Percentiles rank a stretch among this genome's conserved stretches.
Conservation (phyloP, 768 basidiomycete genomes). For the Sporobolomyces pararoseus region DNA sequence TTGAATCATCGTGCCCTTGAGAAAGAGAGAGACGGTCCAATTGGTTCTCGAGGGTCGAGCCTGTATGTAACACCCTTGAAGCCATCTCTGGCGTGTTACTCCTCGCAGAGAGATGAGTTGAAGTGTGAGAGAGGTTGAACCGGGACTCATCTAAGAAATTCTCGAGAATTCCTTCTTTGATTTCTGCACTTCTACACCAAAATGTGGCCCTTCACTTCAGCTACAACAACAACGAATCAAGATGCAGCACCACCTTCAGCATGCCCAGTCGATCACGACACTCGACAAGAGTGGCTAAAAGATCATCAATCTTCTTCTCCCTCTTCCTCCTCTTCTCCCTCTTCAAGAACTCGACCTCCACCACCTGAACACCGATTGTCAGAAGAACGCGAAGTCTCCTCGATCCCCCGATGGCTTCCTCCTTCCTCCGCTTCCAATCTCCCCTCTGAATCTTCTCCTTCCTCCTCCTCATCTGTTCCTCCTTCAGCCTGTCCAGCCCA, state of each 20-base stretch:
- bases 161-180: not conserved
- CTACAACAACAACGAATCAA: not conserved
- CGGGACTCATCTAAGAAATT: too few relatives aligned
- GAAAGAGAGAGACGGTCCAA: conserved; percentile 23
- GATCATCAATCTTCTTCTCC: conserved; percentile 7
- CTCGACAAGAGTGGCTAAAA: conserved; percentile 54
- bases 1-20: not conserved
- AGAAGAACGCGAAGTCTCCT: conserved; percentile 71
- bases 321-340: not conserved
- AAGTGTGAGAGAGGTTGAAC: not conserved
- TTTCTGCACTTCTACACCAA: not conserved
- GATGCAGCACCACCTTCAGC: not conserved
- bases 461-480: conserved; percentile 8
- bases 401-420: conserved; percentile 65
- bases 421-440: not conserved
- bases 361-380: conserved; percentile 54
- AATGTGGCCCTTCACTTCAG: conserved; percentile 38
- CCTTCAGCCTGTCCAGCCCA: conserved; percentile 32
- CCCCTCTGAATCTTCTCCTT: not conserved
- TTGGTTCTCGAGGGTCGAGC: conserved; percentile 30
- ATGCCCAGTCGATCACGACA: conserved; percentile 67
- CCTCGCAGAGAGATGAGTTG: not conserved
- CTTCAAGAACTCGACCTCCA: conserved; percentile 34
- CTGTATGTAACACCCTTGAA: conserved; percentile 14
- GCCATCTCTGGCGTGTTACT: conserved; percentile 9